Conservation (phyloP, 805 yeast species). For the Yarrowia keelungensis region DNA sequence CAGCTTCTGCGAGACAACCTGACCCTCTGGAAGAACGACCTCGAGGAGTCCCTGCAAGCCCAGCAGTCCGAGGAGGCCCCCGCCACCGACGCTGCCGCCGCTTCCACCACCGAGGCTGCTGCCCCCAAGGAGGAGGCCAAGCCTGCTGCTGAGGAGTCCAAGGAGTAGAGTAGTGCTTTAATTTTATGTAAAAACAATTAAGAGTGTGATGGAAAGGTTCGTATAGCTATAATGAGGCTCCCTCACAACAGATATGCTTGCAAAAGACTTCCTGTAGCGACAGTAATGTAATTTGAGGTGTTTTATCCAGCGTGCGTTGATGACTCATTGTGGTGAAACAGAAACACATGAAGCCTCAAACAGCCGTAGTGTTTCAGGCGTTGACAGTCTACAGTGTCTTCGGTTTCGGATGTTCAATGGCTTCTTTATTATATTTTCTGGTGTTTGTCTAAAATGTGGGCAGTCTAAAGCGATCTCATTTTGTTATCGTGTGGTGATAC, state of each 20-base stretch:
- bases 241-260: constrained; percentile 15
- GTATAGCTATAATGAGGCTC: constrained; percentile 37
- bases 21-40: constrained; percentile 77
- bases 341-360: constrained; percentile 9
- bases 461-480: too few relatives aligned
- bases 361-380: constrained; percentile 9
- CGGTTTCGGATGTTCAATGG: too few relatives aligned
- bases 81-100: constrained; percentile 42
- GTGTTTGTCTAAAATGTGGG: too few relatives aligned
- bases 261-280: neutral
- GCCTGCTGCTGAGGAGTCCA: constrained; percentile 42
- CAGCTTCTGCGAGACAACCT: constrained; percentile 97
- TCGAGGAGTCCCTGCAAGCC: constrained; percentile 46
- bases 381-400: too few relatives aligned
- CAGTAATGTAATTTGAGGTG: constrained; percentile 12
- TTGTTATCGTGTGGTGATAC: too few relatives aligned
- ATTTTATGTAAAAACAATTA: constrained; percentile 39
- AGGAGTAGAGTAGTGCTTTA: constrained; percentile 39
- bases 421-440: too few relatives aligned
- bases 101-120: constrained; percentile 41
- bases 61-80: constrained; percentile 43
- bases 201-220: constrained; percentile 38
- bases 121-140: constrained; percentile 45
- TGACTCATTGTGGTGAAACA: constrained; percentile 4
- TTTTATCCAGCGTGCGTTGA: neutral